These are phyloP conservation scores for Erythrophleum fordii DNA, from an alignment of 306 rosid species.

Conservation along the genomic window DNA sequence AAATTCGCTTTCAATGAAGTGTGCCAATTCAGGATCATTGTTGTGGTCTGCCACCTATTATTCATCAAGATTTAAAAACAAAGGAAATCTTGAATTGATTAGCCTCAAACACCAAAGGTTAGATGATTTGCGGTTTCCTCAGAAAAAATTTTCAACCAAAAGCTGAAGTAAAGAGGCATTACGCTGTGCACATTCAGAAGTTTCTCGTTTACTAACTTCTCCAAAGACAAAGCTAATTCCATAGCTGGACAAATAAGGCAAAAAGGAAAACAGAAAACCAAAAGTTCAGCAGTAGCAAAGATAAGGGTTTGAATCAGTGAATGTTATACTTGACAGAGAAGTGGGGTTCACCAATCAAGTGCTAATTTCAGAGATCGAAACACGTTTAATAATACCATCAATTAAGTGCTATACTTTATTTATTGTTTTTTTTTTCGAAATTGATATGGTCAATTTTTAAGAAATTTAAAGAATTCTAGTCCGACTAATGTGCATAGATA, in stretches of 20 bases:
- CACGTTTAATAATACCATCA: too few relatives aligned
- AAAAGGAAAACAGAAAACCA: background rate
- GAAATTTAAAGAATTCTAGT: too few relatives aligned
- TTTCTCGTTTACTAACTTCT: constrained; percentile 57
- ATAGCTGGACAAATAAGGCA: constrained; percentile 46
- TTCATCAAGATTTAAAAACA: constrained; percentile 16
- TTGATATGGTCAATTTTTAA: too few relatives aligned
- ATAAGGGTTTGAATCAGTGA: background rate
- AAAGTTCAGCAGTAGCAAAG: background rate
- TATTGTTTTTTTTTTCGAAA: too few relatives aligned
- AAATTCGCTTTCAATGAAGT: constrained; percentile 57
- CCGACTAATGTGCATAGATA: too few relatives aligned
- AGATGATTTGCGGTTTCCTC: background rate
- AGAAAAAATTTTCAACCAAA: background rate
- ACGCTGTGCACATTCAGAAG: constrained; percentile 54
- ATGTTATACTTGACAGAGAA: background rate
- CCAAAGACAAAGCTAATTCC: constrained; percentile 62
- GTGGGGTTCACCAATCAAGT: too few relatives aligned
- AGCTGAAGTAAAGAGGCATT: constrained; percentile 37
- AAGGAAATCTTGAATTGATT: background rate
- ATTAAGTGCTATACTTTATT: too few relatives aligned
- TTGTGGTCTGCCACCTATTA: constrained; percentile 51
- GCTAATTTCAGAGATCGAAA: too few relatives aligned
- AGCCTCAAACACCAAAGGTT: background rate
- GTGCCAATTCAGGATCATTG: constrained; percentile 53